These are phyloP conservation scores for Parathielavia hyrcaniae DNA, from an alignment of 495 filamentous ascomycete species.

Conservation along the genomic window DNA sequence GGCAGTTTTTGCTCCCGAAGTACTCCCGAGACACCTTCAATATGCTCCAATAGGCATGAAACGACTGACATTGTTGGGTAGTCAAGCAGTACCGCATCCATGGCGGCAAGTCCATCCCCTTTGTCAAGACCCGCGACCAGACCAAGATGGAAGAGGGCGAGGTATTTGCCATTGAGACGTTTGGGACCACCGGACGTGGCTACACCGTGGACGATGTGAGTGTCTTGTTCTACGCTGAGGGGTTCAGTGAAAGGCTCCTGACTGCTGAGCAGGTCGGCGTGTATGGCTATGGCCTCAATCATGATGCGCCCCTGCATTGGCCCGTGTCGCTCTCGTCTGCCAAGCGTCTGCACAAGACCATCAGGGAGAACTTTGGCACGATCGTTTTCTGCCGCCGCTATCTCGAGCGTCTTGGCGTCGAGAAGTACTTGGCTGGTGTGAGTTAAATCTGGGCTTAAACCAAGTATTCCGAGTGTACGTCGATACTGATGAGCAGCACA, in stretches of 20 bases:
- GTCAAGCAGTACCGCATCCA: constrained; percentile 81
- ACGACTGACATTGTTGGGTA: too few relatives aligned
- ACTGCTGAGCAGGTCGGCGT: constrained; percentile 1
- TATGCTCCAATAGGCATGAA: too few relatives aligned
- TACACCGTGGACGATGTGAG: constrained; percentile 8
- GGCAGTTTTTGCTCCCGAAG: too few relatives aligned
- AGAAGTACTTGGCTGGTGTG: constrained; percentile 81
- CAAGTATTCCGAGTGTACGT: too few relatives aligned
- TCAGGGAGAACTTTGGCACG: constrained; percentile 88
- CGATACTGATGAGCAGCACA: constrained; percentile 25
- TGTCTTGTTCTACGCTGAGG: not conserved
- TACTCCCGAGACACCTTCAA: too few relatives aligned
- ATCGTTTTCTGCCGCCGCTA: constrained; percentile 81
- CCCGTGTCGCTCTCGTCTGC: constrained; percentile 54
- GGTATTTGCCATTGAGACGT: constrained; percentile 88
- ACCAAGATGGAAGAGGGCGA: constrained; percentile 95
- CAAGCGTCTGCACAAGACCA: constrained; percentile 73
- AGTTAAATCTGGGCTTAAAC: constrained; percentile 22
- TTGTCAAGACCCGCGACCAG: constrained; percentile 70
- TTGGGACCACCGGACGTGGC: constrained; percentile 68
- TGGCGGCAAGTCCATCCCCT: constrained; percentile 79
- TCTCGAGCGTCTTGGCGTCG: constrained; percentile 75
- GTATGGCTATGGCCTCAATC: constrained; percentile 74
- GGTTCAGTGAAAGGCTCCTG: not conserved
- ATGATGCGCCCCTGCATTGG: constrained; percentile 57